Evolutionary conservation across 208 protist genomes (phyloP).

Genomic region (Leishmania aethiopica): DNA sequence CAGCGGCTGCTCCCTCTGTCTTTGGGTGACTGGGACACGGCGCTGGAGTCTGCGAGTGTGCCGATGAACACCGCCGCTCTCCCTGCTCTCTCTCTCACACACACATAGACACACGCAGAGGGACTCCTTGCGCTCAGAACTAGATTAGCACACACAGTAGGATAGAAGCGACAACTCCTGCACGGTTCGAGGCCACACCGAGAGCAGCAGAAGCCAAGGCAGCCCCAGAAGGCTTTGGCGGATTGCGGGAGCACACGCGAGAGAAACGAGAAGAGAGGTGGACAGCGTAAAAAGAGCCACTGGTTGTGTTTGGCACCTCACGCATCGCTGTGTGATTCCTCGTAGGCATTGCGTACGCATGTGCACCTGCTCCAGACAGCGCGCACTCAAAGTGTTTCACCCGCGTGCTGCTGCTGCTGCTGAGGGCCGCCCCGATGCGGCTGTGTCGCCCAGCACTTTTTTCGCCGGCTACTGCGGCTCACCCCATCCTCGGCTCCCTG

Average conservation of each 20-base stretch:
- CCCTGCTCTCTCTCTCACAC: neutral
- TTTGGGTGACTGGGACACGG: neutral
- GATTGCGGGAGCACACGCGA: neutral
- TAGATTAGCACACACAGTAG: neutral
- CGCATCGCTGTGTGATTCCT: neutral
- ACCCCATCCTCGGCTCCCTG: neutral
- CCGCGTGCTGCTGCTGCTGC: neutral
- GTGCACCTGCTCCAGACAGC: neutral
- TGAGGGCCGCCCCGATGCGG: neutral
- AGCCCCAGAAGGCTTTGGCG: neutral
- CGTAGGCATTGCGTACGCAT: neutral
- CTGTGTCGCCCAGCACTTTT: neutral
- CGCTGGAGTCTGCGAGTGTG: neutral
- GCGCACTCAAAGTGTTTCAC: neutral
- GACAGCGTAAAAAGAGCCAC: neutral
- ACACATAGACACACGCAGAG: neutral
- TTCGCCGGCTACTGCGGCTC: neutral
- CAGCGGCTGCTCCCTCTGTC: neutral
- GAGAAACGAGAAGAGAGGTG: neutral
- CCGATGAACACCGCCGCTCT: neutral
- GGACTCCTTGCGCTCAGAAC: neutral
- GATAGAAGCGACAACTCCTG: neutral
- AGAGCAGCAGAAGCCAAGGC: neutral
- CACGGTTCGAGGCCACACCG: neutral
- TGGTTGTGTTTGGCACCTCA: neutral